Conservation (phyloP, 2,329 filamentous ascomycete genomes). For the Phyllosticta capitalensis region DNA sequence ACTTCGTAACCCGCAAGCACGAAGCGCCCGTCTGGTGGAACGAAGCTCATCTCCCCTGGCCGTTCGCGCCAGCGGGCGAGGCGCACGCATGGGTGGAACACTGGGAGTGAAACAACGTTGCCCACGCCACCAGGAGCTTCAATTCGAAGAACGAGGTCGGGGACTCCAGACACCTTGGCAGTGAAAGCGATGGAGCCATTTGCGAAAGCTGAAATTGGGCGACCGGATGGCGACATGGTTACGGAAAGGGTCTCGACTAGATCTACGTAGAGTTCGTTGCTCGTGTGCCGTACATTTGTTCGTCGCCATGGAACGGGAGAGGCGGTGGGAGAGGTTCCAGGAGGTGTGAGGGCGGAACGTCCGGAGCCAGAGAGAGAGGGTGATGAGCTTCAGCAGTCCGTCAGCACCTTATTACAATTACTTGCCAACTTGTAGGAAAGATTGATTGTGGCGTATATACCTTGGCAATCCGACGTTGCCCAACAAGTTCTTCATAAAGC, state of each 20-base stretch:
- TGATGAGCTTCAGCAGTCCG: neutral
- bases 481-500: slow-evolving; percentile 78
- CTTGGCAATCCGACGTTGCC: slow-evolving; percentile 78
- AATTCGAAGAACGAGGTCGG: slow-evolving; percentile 75
- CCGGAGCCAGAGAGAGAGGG: slow-evolving; percentile 5
- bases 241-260: slow-evolving; percentile 84
- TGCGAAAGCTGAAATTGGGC: slow-evolving; percentile 75
- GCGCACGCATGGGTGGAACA: slow-evolving; percentile 93
- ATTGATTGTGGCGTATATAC: slow-evolving; percentile 32
- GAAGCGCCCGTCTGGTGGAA: slow-evolving; percentile 90
- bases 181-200: slow-evolving; percentile 93
- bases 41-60: slow-evolving; percentile 87
- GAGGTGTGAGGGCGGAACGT: slow-evolving; percentile 15
- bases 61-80: slow-evolving; percentile 81
- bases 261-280: slow-evolving; percentile 94
- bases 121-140: slow-evolving; percentile 63
- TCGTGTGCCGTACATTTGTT: slow-evolving; percentile 87
- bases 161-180: slow-evolving; percentile 86
- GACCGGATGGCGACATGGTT: slow-evolving; percentile 80
- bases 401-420: neutral
- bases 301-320: slow-evolving; percentile 74
- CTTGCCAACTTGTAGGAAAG: neutral
- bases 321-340: slow-evolving; percentile 13
- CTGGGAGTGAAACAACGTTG: slow-evolving; percentile 72
- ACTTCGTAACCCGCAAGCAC: slow-evolving; percentile 91